phyloP scores from a whole-genome alignment of 2,329 filamentous ascomycete species.

The Lachnellula arida region DNA sequence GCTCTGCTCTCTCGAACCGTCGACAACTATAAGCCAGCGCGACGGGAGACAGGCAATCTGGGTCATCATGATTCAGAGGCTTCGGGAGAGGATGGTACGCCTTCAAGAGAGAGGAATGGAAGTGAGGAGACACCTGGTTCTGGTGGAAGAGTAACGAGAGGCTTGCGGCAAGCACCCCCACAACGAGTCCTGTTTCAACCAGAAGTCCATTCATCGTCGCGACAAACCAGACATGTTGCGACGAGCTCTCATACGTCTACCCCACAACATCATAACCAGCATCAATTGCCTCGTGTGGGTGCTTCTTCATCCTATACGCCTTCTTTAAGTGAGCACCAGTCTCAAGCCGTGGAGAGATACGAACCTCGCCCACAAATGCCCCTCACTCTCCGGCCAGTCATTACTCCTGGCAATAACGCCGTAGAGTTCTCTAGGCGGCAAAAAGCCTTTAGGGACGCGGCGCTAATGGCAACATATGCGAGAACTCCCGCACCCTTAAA shows the following conservation, averaged over 20 bases:
- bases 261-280: constrained; percentile 29
- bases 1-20: constrained; percentile 72
- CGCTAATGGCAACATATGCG: constrained; percentile 30
- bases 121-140: constrained; percentile 48
- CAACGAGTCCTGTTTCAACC: constrained; percentile 83
- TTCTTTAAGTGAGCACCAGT: constrained; percentile 50
- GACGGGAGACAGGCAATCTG: constrained; percentile 38
- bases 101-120: constrained; percentile 46
- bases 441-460: constrained; percentile 38
- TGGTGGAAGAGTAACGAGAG: constrained; percentile 55
- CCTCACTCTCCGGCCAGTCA: constrained; percentile 66
- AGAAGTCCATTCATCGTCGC: constrained; percentile 59
- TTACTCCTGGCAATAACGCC: constrained; percentile 71
- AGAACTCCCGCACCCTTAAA: constrained; percentile 42
- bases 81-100: constrained; percentile 56
- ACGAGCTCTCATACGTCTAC: constrained; percentile 35
- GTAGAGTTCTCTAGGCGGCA: constrained; percentile 59
- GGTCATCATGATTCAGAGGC: constrained; percentile 54
- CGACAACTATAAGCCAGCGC: constrained; percentile 62
- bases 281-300: constrained; percentile 27
- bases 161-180: constrained; percentile 75
- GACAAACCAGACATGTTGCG: constrained; percentile 56
- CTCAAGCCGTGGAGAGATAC: constrained; percentile 61
- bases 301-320: constrained; percentile 46
- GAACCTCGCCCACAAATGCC: constrained; percentile 61